Base-by-base conservation (phyloP, 1,139 yeast genomes). In the Pichia sp. region DNA sequence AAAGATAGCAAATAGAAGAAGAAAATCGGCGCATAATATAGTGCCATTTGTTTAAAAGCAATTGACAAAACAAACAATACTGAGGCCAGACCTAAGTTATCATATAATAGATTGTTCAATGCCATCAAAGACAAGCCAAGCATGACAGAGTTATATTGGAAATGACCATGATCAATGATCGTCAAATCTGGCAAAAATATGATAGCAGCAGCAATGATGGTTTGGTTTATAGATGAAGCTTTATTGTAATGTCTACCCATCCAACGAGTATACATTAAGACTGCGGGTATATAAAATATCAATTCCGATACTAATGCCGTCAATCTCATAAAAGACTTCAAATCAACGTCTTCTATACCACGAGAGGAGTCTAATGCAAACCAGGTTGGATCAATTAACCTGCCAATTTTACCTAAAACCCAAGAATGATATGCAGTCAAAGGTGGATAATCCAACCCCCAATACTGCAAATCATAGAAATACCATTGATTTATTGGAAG, bases 361-460 rank as follows among this genome's bases (percentile, higher is more conserved):
- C 97, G 70, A 4, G 96, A 86, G 0, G 57, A 43, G 51, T 77
- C 77, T 40, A 92, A 66, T 7, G 70, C 80, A 64, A 92, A 88
- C 98, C 98, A 92, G 0, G 62, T 55, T 0, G 79, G 67, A 49
- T 85, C 73, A 37, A 85, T 66, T 38, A 76, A 64, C 5, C 71
- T 58, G 0, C 97, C 97, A 31, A 92, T 55, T 48, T 71, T 70
- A 0, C 98, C 98, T 44, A 84, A 62, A 1, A 85, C 41, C 75
- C 82, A 87, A 46, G 95, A 87, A 60, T 92, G 97, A 62, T 75
- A 90, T 0, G 97, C 98, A 0, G 98, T 92, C 52, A 94, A 68
- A 5, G 98, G 98, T 1, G 99, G 99, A 62, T 92, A 94, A 63
- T 94, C 98, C 40, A 94, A 71, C 1, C 97, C 97, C 98, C 98